Conservation (phyloP, 2,329 filamentous ascomycete species). For the Cercospora sp. region DNA sequence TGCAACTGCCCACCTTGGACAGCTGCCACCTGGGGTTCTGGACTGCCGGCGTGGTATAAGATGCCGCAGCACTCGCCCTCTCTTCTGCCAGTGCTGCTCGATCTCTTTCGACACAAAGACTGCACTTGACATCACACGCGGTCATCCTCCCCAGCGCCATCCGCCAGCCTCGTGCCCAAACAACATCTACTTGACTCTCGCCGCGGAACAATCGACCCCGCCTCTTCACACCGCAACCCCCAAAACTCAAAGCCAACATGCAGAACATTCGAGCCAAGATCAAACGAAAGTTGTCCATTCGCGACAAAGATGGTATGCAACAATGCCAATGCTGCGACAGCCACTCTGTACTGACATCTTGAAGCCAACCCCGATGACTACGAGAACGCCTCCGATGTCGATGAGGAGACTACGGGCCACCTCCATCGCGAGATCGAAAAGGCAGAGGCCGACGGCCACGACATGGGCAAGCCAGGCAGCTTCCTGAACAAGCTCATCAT, state of each 20-base stretch:
- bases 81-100: neutral
- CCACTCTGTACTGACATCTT: slow-evolving; percentile 10
- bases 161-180: neutral
- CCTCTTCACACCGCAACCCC: slow-evolving; percentile 10
- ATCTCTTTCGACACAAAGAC: neutral
- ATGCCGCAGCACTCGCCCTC: neutral
- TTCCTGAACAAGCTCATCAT: slow-evolving; percentile 42
- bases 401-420: slow-evolving; percentile 43
- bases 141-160: neutral
- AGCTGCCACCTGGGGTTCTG: slow-evolving; percentile 11
- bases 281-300: slow-evolving; percentile 41
- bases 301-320: slow-evolving; percentile 41
- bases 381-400: slow-evolving; percentile 39
- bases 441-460: slow-evolving; percentile 37
- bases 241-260: slow-evolving; percentile 31
- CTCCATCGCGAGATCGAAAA: slow-evolving; percentile 41
- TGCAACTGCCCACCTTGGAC: slow-evolving; percentile 1
- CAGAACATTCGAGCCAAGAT: slow-evolving; percentile 41
- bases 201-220: neutral
- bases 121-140: neutral
- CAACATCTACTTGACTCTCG: neutral
- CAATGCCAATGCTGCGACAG: neutral
- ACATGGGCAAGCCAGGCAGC: slow-evolving; percentile 39
- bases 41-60: slow-evolving; percentile 8
- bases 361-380: slow-evolving; percentile 35